Evolutionary conservation across 306 rosid genomes (phyloP), one percentile per base, ranked within the genome.

Genomic region (Ammopiptanthus mongolicus): DNA sequence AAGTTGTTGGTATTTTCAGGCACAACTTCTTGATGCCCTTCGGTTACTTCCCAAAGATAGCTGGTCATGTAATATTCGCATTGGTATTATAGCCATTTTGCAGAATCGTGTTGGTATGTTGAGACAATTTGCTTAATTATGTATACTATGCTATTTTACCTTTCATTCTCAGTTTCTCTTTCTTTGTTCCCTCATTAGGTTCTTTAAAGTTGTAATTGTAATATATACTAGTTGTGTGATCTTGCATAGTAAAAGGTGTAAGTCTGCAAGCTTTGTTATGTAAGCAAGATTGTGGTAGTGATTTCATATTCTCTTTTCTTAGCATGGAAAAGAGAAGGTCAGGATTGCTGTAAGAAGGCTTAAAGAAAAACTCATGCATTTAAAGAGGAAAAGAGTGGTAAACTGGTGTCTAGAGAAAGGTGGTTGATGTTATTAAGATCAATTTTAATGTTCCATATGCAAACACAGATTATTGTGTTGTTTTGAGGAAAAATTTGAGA

Each of bases 31-130:
- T 81, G 73, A 85, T 48, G 81, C 88, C 22, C 89, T 91, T 57
- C 85, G 62, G 68, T 67, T 25, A 63, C 80, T 86, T 71, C 84
- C 93, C 22, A 74, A 83, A 42, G 84, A 80, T 15, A 69, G 76
- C 77, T 91, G 95, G 89, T 77, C 91, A 71, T 56, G 83, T 68
- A 69, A 85, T 75, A 76, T 88, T 83, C 97, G 90, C 39, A 78
- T 73, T 84, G 98, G 98, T 70, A 74, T 95, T 36, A 81, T 85
- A 62, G 96, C 92, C 25, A 76, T 95, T 87, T 82, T 95, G 76
- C 98, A 91, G 79, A 95, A 88, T 69, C 97, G 91, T 71, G 96
- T 89, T 69, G 98, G 98, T 91, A 91, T 58, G 89, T 51, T 62
- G 44, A 71, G 78, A 65, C 31, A 81, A 48, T 79, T 79, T 53